Base-by-base conservation (phyloP, 2,329 filamentous ascomycete genomes). In the Venturia pyrina region DNA sequence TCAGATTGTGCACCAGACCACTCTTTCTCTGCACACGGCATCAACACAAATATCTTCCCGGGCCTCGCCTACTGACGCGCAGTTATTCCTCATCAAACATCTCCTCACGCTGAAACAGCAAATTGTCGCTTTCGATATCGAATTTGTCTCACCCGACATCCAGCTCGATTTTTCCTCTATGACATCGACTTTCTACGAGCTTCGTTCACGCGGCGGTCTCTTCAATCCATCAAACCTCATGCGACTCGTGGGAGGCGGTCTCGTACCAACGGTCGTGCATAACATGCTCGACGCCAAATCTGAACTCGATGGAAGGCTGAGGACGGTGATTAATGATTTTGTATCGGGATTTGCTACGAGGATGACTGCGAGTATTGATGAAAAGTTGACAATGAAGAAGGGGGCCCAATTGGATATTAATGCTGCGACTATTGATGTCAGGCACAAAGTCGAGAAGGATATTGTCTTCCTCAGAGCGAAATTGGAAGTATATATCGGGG, bases 81-180 rank as follows among this genome's bases (percentile, higher is more conserved):
- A 96, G 70, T 83, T 99, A 5, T 99, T 99, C 77, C 87, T 97
- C 72, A 88, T 99, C 71, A 95, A 93, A 71, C 96, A 99, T 74
- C 83, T 99, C 1, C 88, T 99, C 62, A 88, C 97, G 62, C 85
- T 99, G 63, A 98, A 98, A 77, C 96, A 97, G 74, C 91, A 97
- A 74, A 89, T 99, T 63, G 87, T 99, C 34, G 93, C 93, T 11
- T 92, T 99, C 68, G 95, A 99, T 78, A 97, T 99, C 70, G 93
- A 89, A 73, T 89, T 84, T 71, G 84, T 87, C 24, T 83, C 84
- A 1, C 85, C 86, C 4, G 86, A 89, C 68, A 79, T 88, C 61
- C 82, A 83, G 17, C 82, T 89, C 73, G 86, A 89, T 75, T 87
- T 89, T 73, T 86, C 85, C n/a, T 82, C 80, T 62, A 78, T 88